These are phyloP conservation scores for Macrolepiota albuminosa DNA, from an alignment of 768 basidiomycete species.

Conservation along the genomic window DNA sequence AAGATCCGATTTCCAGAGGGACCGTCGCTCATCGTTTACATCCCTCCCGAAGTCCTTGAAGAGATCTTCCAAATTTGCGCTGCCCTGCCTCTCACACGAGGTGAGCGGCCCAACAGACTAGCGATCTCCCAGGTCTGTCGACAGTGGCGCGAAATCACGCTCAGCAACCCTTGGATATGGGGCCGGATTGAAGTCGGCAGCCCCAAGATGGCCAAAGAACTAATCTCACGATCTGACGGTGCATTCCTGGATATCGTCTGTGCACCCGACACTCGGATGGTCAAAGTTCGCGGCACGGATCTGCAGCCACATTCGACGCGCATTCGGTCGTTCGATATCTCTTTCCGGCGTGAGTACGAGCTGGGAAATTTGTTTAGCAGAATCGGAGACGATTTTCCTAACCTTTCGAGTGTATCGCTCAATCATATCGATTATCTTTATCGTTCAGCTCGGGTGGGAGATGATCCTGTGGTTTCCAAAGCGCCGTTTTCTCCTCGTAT, in stretches of 20 bases:
- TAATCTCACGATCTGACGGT: slow-evolving; percentile 3
- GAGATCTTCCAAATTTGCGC: slow-evolving; percentile 9
- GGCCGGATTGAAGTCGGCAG: slow-evolving; percentile 4
- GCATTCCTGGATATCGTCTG: slow-evolving; percentile 2
- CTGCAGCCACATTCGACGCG: slow-evolving; percentile 3
- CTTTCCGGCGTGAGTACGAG: slow-evolving; percentile 4
- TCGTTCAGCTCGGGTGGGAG: neutral
- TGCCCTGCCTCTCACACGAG: neutral
- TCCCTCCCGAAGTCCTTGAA: slow-evolving; percentile 8
- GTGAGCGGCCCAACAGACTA: slow-evolving; percentile 6
- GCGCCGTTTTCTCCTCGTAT: slow-evolving; percentile 1
- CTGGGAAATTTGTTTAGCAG: slow-evolving; percentile 5
- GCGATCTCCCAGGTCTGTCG: slow-evolving; percentile 10
- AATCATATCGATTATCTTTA: slow-evolving; percentile 6
- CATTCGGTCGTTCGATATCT: slow-evolving; percentile 7
- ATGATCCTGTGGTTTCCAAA: neutral
- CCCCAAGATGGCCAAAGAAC: slow-evolving; percentile 8
- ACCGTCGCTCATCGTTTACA: slow-evolving; percentile 1
- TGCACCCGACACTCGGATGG: neutral
- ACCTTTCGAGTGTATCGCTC: slow-evolving; percentile 5
- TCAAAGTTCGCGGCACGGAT: slow-evolving; percentile 5
- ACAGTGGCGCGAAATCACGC: slow-evolving; percentile 7
- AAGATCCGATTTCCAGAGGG: slow-evolving; percentile 2
- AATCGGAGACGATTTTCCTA: slow-evolving; percentile 5
- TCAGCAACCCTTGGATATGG: slow-evolving; percentile 9